Evolutionary conservation across 2,329 filamentous ascomycete species (phyloP).

Genomic region (Clarireedia homoeocarpa): DNA sequence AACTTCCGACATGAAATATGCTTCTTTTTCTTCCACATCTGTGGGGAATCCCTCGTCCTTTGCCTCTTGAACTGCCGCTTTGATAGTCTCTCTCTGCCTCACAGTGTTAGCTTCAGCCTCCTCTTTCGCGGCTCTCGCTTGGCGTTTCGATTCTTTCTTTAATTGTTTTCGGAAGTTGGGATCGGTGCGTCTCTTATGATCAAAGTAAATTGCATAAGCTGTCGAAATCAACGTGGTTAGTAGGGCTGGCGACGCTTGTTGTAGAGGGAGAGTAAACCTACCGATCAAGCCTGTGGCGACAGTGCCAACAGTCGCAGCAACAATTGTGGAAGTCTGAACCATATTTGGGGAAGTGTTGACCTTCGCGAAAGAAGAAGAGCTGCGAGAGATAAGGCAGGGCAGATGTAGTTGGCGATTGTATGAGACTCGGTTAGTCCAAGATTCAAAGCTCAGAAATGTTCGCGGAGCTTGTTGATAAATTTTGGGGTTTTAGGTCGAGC

Average conservation of each 20-base stretch:
- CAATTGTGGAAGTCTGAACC: conserved; percentile 46
- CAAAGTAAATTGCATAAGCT: conserved; percentile 64
- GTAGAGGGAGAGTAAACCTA: conserved; percentile 29
- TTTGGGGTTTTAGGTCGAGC: conserved; percentile 9
- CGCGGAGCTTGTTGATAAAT: conserved; percentile 10
- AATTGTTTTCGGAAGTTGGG: conserved; percentile 59
- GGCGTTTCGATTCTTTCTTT: conserved; percentile 68
- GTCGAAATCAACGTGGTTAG: conserved; percentile 18
- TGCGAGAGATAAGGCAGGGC: conserved; percentile 3
- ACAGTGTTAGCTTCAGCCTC: conserved; percentile 57
- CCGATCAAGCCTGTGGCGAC: conserved; percentile 52
- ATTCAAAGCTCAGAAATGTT: conserved; percentile 10
- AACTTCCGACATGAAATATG: conserved; percentile 95
- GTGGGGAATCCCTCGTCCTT: conserved; percentile 87
- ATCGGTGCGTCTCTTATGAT: conserved; percentile 56
- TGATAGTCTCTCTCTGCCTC: conserved; percentile 67
- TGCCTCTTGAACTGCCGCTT: conserved; percentile 67
- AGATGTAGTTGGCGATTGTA: conserved; percentile 3
- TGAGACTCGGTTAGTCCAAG: neutral
- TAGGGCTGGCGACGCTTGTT: neutral
- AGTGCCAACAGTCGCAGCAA: conserved; percentile 54
- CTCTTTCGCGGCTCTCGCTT: conserved; percentile 64
- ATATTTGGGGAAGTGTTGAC: conserved; percentile 25
- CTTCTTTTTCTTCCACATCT: conserved; percentile 87
- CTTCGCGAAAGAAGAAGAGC: neutral